A percentile compares a stretch with the other conserved stretches of the same genome.
Evolutionary conservation across 257 asterid genomes (phyloP).

Genomic region (Nicotiana attenuata): DNA sequence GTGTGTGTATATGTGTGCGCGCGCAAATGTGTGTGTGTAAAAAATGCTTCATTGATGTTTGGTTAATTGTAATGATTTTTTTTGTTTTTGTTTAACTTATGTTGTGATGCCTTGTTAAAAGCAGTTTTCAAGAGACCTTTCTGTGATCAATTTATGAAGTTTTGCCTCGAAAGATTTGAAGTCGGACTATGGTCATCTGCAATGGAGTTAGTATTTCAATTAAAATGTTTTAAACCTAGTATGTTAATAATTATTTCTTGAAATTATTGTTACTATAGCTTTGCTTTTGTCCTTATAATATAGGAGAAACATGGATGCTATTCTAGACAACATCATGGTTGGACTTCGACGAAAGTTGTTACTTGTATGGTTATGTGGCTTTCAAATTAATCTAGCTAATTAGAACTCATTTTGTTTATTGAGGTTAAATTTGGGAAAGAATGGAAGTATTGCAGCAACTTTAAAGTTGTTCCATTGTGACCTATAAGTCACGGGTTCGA

Average conservation of each 20-base stretch:
- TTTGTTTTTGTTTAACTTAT: not conserved
- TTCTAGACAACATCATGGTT: conserved; percentile 28
- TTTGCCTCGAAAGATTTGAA: conserved; percentile 42
- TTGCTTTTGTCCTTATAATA: not conserved
- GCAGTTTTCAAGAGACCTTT: conserved; percentile 14
- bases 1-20: too few species aligned
- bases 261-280: not conserved
- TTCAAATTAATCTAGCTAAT: not conserved
- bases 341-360: conserved; percentile 34
- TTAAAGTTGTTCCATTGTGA: too few species aligned
- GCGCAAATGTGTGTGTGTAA: too few species aligned
- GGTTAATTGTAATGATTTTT: not conserved
- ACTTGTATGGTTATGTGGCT: conserved; percentile 47
- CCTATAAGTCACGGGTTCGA: too few species aligned
- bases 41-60: not conserved
- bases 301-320: conserved; percentile 41
- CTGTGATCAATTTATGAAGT: not conserved
- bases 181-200: conserved; percentile 69
- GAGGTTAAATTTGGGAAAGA: not conserved
- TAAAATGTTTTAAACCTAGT: not conserved
- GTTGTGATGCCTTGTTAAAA: not conserved
- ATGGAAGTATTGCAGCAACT: too few species aligned
- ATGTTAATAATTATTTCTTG: not conserved
- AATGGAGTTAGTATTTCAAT: conserved; percentile 23
- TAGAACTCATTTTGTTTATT: not conserved